Percentiles rank a stretch among this genome's conserved stretches.
Evolutionary conservation across 176 grass and related monocot genomes (phyloP).

Genomic region (Musa beccarii): DNA sequence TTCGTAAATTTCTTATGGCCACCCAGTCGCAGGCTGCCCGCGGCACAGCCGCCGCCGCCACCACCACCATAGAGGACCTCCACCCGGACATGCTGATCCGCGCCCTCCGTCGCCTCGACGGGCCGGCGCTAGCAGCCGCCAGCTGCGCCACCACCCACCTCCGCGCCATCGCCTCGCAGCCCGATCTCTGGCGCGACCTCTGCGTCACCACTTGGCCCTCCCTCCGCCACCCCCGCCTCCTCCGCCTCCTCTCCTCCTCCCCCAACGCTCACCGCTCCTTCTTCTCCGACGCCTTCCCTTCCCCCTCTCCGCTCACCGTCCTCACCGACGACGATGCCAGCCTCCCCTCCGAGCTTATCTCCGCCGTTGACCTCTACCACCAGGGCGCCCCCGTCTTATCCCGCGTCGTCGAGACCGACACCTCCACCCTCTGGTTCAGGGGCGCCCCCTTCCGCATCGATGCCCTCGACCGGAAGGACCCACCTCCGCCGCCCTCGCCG

Average conservation of each 20-base stretch:
- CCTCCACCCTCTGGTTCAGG: slow-evolving; percentile 49
- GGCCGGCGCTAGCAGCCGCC: slow-evolving; percentile 51
- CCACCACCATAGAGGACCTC: slow-evolving; percentile 46
- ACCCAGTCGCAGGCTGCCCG: neutral
- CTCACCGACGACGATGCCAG: neutral
- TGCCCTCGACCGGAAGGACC: slow-evolving; percentile 46
- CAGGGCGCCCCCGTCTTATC: slow-evolving; percentile 41
- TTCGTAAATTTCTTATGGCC: too few species aligned
- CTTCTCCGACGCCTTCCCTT: slow-evolving; percentile 72
- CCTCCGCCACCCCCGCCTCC: slow-evolving; percentile 18
- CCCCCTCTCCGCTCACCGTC: slow-evolving; percentile 22
- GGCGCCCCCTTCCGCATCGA: slow-evolving; percentile 73
- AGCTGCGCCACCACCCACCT: slow-evolving; percentile 46
- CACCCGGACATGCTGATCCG: slow-evolving; percentile 51
- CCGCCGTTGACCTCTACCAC: slow-evolving; percentile 66
- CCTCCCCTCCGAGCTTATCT: slow-evolving; percentile 41
- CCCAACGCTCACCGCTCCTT: slow-evolving; percentile 26
- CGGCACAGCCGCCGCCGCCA: neutral
- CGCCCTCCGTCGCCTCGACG: slow-evolving; percentile 52
- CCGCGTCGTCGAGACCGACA: slow-evolving; percentile 48
- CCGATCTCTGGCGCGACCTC: slow-evolving; percentile 46
- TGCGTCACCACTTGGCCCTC: slow-evolving; percentile 70
- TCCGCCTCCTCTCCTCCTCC: neutral
- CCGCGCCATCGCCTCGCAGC: slow-evolving; percentile 38
- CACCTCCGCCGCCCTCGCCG: slow-evolving; percentile 1